Conservation (phyloP, 352 stramenopile species). For the Pythium aquatile region DNA sequence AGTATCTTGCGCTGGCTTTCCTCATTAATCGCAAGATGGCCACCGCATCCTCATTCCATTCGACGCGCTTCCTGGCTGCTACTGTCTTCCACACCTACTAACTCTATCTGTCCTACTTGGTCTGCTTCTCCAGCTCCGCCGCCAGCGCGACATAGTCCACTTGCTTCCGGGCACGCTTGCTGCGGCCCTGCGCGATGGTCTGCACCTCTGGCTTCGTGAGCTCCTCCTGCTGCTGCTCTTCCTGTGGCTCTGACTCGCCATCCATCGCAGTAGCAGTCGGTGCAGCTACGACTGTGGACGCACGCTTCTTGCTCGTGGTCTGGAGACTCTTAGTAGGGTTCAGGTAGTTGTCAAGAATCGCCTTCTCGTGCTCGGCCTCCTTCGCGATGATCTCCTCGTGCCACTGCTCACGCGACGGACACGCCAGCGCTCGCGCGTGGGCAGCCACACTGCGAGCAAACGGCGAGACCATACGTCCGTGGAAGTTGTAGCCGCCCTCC, state of each 20-base stretch:
- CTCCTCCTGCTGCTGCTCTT: background rate
- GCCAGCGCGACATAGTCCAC: conserved; percentile 41
- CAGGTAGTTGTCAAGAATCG: conserved; percentile 52
- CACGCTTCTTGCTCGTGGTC: conserved; percentile 8
- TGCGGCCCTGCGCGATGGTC: conserved; percentile 12
- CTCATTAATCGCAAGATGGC: background rate
- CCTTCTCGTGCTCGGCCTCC: conserved; percentile 49
- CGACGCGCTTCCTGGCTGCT: background rate
- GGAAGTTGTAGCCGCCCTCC: conserved; percentile 87
- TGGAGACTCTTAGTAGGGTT: conserved; percentile 5
- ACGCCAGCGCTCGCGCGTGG: conserved; percentile 57
- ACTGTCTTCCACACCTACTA: background rate
- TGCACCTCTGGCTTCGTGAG: background rate
- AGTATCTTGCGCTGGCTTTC: background rate
- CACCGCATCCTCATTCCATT: background rate
- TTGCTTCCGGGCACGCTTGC: conserved; percentile 33
- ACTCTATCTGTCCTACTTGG: conserved; percentile 6
- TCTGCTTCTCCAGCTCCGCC: conserved; percentile 22
- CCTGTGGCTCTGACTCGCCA: background rate
- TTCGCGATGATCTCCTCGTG: conserved; percentile 44
- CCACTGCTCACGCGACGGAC: conserved; percentile 48
- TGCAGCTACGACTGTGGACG: background rate
- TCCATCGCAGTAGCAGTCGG: background rate
- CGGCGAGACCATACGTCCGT: conserved; percentile 76
- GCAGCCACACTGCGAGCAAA: conserved; percentile 78